Evolutionary conservation across 441 rosid species (phyloP).

Genomic region (Breynia disticha): DNA sequence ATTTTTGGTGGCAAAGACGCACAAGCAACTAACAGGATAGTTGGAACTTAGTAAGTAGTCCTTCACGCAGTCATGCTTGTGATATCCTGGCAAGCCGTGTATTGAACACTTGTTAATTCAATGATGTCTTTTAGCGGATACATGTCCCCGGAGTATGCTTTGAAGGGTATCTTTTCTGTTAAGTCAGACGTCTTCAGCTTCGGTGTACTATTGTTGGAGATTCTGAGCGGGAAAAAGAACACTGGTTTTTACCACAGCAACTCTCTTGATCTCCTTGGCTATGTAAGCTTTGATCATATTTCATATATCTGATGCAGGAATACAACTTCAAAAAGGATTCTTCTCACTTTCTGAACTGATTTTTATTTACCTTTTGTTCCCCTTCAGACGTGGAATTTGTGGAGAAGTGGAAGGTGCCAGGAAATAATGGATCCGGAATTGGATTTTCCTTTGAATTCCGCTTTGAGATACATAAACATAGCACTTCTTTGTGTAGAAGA

Average conservation of each 20-base stretch:
- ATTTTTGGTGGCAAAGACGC: slow-evolving; percentile 12
- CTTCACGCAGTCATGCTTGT: no score
- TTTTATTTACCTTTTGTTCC: not conserved
- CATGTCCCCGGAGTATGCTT: not conserved
- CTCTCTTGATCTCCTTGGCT: not conserved
- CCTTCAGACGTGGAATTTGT: slow-evolving; percentile 6
- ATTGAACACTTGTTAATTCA: not conserved
- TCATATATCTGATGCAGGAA: no score
- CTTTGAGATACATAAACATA: slow-evolving; percentile 2
- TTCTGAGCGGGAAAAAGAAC: not conserved
- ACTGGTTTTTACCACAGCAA: not conserved
- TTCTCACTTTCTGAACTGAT: no score
- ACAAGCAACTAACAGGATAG: slow-evolving; percentile 11
- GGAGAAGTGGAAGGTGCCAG: slow-evolving; percentile 5
- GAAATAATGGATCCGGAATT: not conserved
- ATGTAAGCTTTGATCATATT: not conserved
- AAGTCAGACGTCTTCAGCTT: slow-evolving; percentile 1
- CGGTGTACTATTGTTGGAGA: not conserved
- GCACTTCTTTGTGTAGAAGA: slow-evolving; percentile 16
- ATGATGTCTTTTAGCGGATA: not conserved
- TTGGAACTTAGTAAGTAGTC: slow-evolving; percentile 27
- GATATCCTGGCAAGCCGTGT: no score
- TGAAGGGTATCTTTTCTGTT: not conserved
- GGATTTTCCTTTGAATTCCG: not conserved
- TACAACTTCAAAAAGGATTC: no score